A percentile compares a stretch with the other conserved stretches of the same genome.
phyloP scores from a whole-genome alignment of 495 filamentous ascomycete species.

The Thermochaetoides thermophila region DNA sequence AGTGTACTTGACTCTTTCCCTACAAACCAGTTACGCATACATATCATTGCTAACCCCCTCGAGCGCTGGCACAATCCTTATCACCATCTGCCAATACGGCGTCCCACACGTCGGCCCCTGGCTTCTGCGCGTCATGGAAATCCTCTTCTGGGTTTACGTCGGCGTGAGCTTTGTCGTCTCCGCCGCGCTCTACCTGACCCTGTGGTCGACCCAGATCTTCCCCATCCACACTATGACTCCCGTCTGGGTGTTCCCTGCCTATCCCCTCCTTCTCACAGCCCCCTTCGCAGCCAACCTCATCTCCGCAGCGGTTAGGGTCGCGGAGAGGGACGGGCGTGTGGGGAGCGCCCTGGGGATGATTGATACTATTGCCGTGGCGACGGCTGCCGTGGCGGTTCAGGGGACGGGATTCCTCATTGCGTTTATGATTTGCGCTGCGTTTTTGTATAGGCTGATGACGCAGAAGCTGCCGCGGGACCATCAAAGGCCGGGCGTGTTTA shows the following conservation, averaged over 20 bases:
- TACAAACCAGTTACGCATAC: no score
- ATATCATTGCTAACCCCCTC: conserved; percentile 11
- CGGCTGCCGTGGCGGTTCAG: conserved; percentile 59
- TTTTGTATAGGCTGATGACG: conserved; percentile 81
- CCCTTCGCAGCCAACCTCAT: conserved; percentile 59
- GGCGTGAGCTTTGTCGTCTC: conserved; percentile 47
- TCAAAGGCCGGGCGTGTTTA: conserved; percentile 69
- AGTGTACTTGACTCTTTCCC: neutral
- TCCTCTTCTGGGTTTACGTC: conserved; percentile 64
- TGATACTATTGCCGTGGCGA: conserved; percentile 40
- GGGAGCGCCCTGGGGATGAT: neutral
- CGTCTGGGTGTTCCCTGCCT: conserved; percentile 84
- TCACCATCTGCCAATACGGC: conserved; percentile 70
- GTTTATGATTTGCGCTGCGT: conserved; percentile 74
- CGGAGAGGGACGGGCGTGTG: no score
- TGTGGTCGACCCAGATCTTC: conserved; percentile 54
- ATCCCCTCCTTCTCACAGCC: conserved; percentile 67
- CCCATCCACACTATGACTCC: conserved; percentile 82
- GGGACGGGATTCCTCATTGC: conserved; percentile 76
- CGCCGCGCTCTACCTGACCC: conserved; percentile 55
- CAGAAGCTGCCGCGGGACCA: conserved; percentile 71
- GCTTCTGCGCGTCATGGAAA: conserved; percentile 46
- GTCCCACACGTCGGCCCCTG: conserved; percentile 49
- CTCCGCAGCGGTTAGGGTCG: conserved; percentile 18
- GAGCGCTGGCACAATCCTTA: conserved; percentile 57